Base-by-base conservation (phyloP, 257 asterid genomes). In the Buddleja alternifolia region DNA sequence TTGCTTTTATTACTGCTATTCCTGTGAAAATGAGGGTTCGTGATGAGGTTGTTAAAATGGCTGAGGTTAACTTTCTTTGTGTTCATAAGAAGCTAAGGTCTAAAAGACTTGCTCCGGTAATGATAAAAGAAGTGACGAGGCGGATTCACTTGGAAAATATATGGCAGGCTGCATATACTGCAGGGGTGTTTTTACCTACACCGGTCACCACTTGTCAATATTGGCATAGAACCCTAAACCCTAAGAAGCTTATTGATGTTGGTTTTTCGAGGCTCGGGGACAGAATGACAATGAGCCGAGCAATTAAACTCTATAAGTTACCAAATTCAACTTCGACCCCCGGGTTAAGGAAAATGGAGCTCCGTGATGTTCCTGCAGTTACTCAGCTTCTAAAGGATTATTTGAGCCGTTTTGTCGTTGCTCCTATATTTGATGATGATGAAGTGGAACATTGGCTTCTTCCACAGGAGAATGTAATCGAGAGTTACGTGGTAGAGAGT, bases 101-200 rank as follows among this genome's bases (percentile, higher is more conserved):
- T 5, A 84, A 84, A 65, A 78, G 87, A 16, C 87, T 84, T 15
- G 81, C 87, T 41, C 86, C 90, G 1, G 87, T 84, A 34, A 72
- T 81, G 87, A 84, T 84, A 60, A 79, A 81, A 77, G 87, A 84
- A 60, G 80, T 82, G 10, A 81, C 87, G 2, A 74, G 90, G 57
- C 75, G 87, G 72, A 77, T 84, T 53, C 86, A 82, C 50, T 69
- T 81, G 66, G 87, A 84, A 47, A 77, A 84, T 56, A 75, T 81
- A 23, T 84, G 87, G 87, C 90, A 84, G 73, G 90, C 87, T 0
- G 83, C 85, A 0, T 84, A 81, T 10, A 84, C 87, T 51, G 85
- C 85, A 0, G 90, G 90, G 1, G 85, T 82, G 24, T 73, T 83
- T 66, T 80, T 83, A 50, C 88, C 88, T 1, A 83, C 85, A 0